Percentiles rank a stretch among this genome's conserved stretches.
phyloP scores from a whole-genome alignment of 2,329 filamentous ascomycete species.

The Shiraia sp. region DNA sequence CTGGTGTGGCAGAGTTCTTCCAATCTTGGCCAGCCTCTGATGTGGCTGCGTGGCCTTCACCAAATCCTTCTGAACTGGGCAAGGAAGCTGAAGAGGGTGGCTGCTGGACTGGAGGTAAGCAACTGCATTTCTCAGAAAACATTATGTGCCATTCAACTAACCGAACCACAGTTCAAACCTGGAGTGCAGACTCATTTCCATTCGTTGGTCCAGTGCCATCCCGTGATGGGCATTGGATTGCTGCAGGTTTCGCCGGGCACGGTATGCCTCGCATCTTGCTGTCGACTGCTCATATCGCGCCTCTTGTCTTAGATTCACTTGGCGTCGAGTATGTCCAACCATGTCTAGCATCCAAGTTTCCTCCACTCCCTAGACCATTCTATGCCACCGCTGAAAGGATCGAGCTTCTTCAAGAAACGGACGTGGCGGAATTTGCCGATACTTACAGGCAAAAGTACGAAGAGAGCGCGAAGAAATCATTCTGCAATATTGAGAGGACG shows the following conservation, averaged over 20 bases:
- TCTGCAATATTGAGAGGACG: slow-evolving; percentile 7
- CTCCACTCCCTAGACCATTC: slow-evolving; percentile 11
- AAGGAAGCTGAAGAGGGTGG: slow-evolving; percentile 8
- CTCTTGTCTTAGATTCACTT: slow-evolving; percentile 9
- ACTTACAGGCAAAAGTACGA: slow-evolving; percentile 2
- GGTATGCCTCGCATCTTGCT: slow-evolving; percentile 13
- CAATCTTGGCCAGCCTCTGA: slow-evolving; percentile 11
- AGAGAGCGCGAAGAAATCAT: slow-evolving; percentile 10
- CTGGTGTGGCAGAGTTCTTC: slow-evolving; percentile 9
- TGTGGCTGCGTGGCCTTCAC: slow-evolving; percentile 4
- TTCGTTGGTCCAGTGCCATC: slow-evolving; percentile 10
- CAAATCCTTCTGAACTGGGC: slow-evolving; percentile 4
- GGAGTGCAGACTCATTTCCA: slow-evolving; percentile 9
- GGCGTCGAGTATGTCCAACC: slow-evolving; percentile 6
- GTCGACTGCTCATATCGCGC: slow-evolving; percentile 9
- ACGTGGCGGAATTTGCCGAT: neutral
- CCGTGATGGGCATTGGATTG: slow-evolving; percentile 8
- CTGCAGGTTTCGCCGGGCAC: slow-evolving; percentile 11
- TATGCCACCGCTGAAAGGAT: slow-evolving; percentile 7
- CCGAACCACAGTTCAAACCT: slow-evolving; percentile 2
- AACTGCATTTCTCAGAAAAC: neutral
- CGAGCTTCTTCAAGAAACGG: slow-evolving; percentile 8
- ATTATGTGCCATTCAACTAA: neutral
- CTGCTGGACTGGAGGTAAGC: slow-evolving; percentile 11
- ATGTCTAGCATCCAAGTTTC: slow-evolving; percentile 6